Evolutionary conservation across 108 stramenopile species (phyloP).

Genomic region (Discostella stelligeroides): DNA sequence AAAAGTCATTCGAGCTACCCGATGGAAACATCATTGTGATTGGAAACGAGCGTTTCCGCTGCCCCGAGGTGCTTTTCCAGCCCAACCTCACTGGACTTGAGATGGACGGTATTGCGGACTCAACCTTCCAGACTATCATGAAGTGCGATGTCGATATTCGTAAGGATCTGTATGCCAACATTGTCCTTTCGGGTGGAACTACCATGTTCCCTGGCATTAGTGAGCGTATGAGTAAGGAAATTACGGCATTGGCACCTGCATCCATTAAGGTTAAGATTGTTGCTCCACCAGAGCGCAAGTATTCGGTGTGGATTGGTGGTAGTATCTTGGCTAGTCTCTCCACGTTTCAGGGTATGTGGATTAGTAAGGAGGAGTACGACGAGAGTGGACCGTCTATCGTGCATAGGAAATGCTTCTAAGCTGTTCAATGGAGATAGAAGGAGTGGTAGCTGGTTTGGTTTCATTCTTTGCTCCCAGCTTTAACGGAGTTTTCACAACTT

Average conservation of each 20-base stretch:
- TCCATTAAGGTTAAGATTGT: constrained; percentile 99
- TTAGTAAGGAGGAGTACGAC: constrained; percentile 99
- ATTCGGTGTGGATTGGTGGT: constrained; percentile 98
- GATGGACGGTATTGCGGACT: constrained; percentile 96
- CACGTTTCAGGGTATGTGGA: constrained; percentile 99
- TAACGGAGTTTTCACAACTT: not conserved
- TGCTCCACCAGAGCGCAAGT: constrained; percentile 99
- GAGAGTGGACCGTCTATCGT: constrained; percentile 99
- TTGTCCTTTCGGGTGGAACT: constrained; percentile 94
- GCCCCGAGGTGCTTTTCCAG: constrained; percentile 94
- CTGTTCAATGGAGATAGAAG: not conserved
- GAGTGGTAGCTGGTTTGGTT: no score
- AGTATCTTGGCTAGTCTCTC: constrained; percentile 98
- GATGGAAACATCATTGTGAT: constrained; percentile 95
- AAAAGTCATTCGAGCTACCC: constrained; percentile 93
- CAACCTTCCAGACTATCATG: constrained; percentile 99
- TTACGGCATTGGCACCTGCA: constrained; percentile 92
- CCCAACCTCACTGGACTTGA: constrained; percentile 97
- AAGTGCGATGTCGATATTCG: constrained; percentile 99
- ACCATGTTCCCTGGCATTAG: constrained; percentile 99
- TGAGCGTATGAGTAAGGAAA: constrained; percentile 99
- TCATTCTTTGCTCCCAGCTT: not conserved
- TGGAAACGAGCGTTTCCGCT: constrained; percentile 94
- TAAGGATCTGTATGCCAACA: constrained; percentile 95
- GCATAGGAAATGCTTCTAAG: constrained; percentile 95